Base-by-base conservation (phyloP, 164 flowering plant species). In the Nymphaea colorata region DNA sequence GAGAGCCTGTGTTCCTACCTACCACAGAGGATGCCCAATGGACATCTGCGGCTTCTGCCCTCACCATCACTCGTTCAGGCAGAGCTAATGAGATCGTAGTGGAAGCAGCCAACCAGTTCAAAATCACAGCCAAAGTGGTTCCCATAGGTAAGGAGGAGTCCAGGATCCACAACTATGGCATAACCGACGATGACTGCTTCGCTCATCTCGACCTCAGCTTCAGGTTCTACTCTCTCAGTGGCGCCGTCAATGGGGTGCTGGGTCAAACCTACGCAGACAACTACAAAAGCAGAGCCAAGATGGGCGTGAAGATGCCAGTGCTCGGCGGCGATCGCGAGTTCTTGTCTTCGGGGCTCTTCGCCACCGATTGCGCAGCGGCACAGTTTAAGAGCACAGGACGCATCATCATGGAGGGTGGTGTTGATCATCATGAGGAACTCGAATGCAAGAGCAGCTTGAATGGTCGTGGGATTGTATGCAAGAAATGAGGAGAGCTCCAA, bases 151-250 rank as follows among this genome's bases (percentile, higher is more conserved):
- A n/a, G 64, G 47, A 76, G 53, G 74, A 76, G 16, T 72, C 73
- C 0, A 42, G 59, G 11, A 64, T 76, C 12, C 76, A 76, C 44
- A 64, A 63, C n/a, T 76, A 73, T 65, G 71, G 61, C 0, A 65
- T 76, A 4, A 69, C 69, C 1, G 68, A 70, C 2, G 79, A 70
- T 3, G 76, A 76, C 44, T 76, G 76, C 64, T 67, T 76, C 61
- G 79, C 76, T 4, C 79, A 76, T 51, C 53, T 73, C 53, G 76
- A 73, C 7, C 59, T 76, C 3, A 71, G 73, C 6, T 73, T 76
- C 71, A 73, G 72, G 51, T 76, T 76, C 67, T 70, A 72, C 47
- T 68, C 69, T 2, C 15, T 73, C 17, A 70, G 59, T 10, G 69
- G 55, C 51, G 62, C 42, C 8, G 76, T 70, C 45, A 51, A 65